Conservation (phyloP, 2,329 filamentous ascomycete species). For the Curvularia hawaiiensis region DNA sequence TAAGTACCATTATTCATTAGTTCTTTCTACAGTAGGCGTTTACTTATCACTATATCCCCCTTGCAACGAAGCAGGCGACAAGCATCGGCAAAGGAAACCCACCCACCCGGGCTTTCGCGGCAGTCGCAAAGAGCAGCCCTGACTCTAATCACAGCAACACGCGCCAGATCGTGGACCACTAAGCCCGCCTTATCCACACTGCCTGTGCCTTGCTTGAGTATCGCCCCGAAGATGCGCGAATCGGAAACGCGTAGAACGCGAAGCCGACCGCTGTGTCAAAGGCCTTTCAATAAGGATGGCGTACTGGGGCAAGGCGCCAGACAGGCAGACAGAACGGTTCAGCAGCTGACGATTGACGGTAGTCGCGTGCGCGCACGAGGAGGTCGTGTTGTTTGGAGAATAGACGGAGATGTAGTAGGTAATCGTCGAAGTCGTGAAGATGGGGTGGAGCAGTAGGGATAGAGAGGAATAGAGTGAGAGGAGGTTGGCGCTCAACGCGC, state of each 20-base stretch:
- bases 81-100: slow-evolving; percentile 10
- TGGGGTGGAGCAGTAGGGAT: background rate
- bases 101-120: slow-evolving; percentile 13
- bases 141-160: slow-evolving; percentile 5
- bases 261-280: slow-evolving; percentile 6
- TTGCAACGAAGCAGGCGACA: slow-evolving; percentile 4
- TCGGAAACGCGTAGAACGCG: slow-evolving; percentile 3
- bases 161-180: slow-evolving; percentile 7
- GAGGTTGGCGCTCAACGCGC: background rate
- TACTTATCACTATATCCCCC: slow-evolving; percentile 8
- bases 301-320: slow-evolving; percentile 12
- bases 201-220: slow-evolving; percentile 12
- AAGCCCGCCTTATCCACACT: slow-evolving; percentile 7
- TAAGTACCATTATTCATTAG: slow-evolving; percentile 10
- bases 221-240: slow-evolving; percentile 11
- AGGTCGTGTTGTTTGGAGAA: background rate
- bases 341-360: slow-evolving; percentile 6
- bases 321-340: slow-evolving; percentile 2
- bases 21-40: slow-evolving; percentile 3
- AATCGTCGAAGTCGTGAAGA: background rate
- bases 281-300: slow-evolving; percentile 10
- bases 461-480: background rate
- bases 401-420: background rate
- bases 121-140: slow-evolving; percentile 13
- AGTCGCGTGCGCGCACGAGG: background rate